phyloP scores from a whole-genome alignment of 164 flowering plant genomes.

The Amborella trichopoda region DNA sequence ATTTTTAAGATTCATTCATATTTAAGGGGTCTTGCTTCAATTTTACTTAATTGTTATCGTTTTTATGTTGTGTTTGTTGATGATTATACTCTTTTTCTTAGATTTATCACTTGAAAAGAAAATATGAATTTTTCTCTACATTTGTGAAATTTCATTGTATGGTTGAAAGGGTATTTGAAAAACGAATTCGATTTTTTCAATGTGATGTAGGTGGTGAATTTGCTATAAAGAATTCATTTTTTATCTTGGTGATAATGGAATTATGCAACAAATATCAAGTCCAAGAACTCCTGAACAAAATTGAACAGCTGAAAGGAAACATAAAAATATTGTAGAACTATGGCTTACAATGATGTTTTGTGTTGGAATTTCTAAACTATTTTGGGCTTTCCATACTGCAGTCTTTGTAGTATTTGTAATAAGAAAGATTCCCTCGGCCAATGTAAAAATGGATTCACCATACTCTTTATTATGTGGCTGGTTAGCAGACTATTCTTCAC shows the following conservation, averaged over 20 bases:
- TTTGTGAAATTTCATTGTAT: not conserved
- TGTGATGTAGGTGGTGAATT: constrained; percentile 8
- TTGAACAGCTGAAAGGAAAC: constrained; percentile 1
- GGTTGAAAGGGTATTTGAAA: not conserved
- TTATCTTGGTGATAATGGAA: constrained; percentile 1
- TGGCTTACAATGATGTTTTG: constrained; percentile 1
- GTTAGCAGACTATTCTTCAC: not conserved
- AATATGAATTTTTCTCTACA: not conserved
- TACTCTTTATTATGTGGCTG: not conserved
- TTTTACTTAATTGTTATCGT: not conserved
- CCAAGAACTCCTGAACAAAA: constrained; percentile 7
- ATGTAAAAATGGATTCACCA: not conserved
- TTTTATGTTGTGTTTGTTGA: not conserved
- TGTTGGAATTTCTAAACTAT: not conserved
- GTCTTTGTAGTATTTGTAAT: not conserved
- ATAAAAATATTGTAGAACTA: not conserved
- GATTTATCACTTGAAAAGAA: not conserved
- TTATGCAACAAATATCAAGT: not conserved
- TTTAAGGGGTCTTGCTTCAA: not conserved
- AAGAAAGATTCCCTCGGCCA: not conserved
- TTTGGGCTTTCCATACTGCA: constrained; percentile 9
- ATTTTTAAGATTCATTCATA: constrained; percentile 1
- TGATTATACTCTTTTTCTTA: not conserved
- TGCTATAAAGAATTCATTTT: not conserved
- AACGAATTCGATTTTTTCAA: constrained; percentile 3